phyloP scores from a whole-genome alignment of 352 stramenopile species.

The Globisporangium carolinianum region DNA sequence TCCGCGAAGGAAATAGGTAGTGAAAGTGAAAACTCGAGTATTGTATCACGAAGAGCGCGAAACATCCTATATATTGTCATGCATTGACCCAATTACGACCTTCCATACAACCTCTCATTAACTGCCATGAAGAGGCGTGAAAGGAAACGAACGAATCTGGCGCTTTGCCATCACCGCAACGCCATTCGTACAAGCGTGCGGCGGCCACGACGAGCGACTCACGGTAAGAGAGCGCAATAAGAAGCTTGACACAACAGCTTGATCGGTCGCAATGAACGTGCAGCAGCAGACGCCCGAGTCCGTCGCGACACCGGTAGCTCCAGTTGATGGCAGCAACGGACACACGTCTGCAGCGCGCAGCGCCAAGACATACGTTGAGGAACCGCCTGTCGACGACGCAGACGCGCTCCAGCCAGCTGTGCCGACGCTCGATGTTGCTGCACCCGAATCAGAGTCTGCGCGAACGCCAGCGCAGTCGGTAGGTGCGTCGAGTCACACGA shows the following conservation, averaged over 20 bases:
- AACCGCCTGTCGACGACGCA: neutral
- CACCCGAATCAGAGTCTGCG: neutral
- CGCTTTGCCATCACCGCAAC: too few species aligned
- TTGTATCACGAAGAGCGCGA: too few species aligned
- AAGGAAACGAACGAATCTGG: too few species aligned
- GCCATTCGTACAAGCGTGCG: too few species aligned
- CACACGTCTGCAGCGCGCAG: neutral
- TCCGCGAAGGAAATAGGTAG: too few species aligned
- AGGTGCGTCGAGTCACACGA: neutral
- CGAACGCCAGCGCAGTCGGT: neutral
- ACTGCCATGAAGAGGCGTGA: too few species aligned
- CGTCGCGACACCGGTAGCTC: neutral
- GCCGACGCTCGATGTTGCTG: slow-evolving; percentile 3
- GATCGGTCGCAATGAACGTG: neutral
- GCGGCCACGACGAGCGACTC: neutral
- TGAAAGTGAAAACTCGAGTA: too few species aligned
- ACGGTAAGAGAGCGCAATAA: neutral
- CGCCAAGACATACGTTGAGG: slow-evolving; percentile 1
- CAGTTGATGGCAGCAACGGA: neutral
- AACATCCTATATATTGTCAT: too few species aligned
- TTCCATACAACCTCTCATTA: too few species aligned
- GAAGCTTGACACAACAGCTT: neutral
- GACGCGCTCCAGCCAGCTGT: slow-evolving; percentile 5
- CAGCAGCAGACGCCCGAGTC: neutral
- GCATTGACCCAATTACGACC: too few species aligned